These are phyloP conservation scores for Erucastrum elatum DNA, from an alignment of 345 rosid species.

Conservation along the genomic window DNA sequence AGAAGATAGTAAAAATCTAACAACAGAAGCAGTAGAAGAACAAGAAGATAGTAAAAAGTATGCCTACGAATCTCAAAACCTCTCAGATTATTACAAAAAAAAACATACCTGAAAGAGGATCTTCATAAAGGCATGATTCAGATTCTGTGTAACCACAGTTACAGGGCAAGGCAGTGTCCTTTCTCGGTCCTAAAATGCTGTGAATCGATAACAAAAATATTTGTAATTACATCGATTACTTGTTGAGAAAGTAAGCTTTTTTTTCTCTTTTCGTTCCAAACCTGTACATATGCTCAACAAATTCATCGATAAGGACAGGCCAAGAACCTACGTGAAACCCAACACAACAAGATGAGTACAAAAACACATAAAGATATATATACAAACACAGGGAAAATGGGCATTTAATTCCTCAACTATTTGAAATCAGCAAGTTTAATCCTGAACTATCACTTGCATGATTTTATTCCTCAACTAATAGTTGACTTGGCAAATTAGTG, in stretches of 20 bases:
- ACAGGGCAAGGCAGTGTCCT: conserved; percentile 42
- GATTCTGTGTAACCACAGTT: conserved; percentile 62
- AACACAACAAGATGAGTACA: background rate
- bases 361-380: background rate
- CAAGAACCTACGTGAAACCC: conserved; percentile 71
- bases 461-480: no score
- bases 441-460: no score
- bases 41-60: background rate
- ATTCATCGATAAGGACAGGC: conserved; percentile 95
- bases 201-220: background rate
- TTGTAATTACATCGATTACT: background rate
- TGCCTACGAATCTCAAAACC: background rate
- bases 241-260: background rate
- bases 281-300: conserved; percentile 99
- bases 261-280: conserved; percentile 12
- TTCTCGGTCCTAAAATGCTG: conserved; percentile 65
- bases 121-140: conserved; percentile 49
- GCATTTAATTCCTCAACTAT: no score
- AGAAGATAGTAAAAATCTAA: background rate
- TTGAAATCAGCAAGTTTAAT: no score
- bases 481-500: no score
- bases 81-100: background rate
- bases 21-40: background rate
- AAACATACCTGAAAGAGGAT: conserved; percentile 63
- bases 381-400: no score